Percentiles rank a stretch among this genome's conserved stretches.
phyloP scores from a whole-genome alignment of 352 stramenopile genomes.

The Poterioochromonas sp. region DNA sequence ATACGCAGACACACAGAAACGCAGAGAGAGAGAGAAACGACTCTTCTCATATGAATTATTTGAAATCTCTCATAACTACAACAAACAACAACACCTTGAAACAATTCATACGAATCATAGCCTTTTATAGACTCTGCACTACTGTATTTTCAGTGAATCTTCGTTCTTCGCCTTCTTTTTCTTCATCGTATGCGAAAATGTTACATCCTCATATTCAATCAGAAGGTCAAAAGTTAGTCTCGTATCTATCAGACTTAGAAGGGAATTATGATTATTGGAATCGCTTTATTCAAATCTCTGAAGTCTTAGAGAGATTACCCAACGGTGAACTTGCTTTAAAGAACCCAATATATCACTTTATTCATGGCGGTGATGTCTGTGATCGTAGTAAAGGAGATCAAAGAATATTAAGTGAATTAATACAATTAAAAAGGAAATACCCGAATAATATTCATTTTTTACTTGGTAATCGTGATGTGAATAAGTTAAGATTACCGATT shows the following conservation, averaged over 20 bases:
- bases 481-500: constrained; percentile 34
- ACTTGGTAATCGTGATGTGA: constrained; percentile 38
- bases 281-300: constrained; percentile 18
- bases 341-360: constrained; percentile 34
- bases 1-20: too few relatives aligned
- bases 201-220: too few relatives aligned
- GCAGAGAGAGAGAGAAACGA: too few relatives aligned
- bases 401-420: constrained; percentile 20
- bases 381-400: constrained; percentile 32
- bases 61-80: too few relatives aligned
- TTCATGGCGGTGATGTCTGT: constrained; percentile 37
- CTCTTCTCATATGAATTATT: too few relatives aligned
- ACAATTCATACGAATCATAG: too few relatives aligned
- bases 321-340: not conserved
- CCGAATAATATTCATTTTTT: constrained; percentile 33
- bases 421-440: constrained; percentile 35
- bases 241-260: constrained; percentile 37
- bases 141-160: too few relatives aligned
- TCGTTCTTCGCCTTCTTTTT: too few relatives aligned
- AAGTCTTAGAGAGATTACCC: constrained; percentile 9
- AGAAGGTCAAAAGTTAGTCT: not conserved
- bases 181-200: too few relatives aligned
- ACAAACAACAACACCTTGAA: too few relatives aligned
- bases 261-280: constrained; percentile 35
- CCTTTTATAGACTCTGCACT: too few relatives aligned